Evolutionary conservation across 2,329 filamentous ascomycete species (phyloP), one percentile per base, ranked within the genome.

Genomic region (Ophiocordyceps camponoti-floridani): DNA sequence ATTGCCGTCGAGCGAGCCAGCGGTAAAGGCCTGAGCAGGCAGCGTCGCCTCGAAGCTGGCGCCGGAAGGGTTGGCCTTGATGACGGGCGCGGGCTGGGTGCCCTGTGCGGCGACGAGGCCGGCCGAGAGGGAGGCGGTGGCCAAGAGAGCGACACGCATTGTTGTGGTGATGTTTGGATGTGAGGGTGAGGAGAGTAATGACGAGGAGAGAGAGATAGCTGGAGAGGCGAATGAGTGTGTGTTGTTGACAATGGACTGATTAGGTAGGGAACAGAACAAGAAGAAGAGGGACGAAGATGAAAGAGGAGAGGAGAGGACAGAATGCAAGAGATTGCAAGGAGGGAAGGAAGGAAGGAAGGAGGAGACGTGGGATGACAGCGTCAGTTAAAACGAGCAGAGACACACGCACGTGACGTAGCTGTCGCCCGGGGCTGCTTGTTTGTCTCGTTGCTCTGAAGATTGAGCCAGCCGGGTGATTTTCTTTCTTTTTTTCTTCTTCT

Each of bases 11-110:
- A 69, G 61, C 46, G 56, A 66, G 3, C 67, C 62, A 1, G 58
- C 54, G 47, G 67, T 64, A 56, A 70, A 73, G 4, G 66, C 58
- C 26, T 68, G 56, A 2, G 69, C 58, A 14, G 75, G 75, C 5
- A 84, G 67, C 2, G 57, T 62, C 16, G 75, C 80, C 45, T 66
- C 61, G 61, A 76, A 82, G 30, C 64, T 56, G 27, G 65, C 59
- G 31, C 69, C 69, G 4, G 57, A 47, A 2, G 77, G 72, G 62
- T 84, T 84, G 60, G 71, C 63, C 14, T 55, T 59, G 16, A 73
- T 66, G 38, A 68, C 56, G 10, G 65, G 58, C 41, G 79, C 77
- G 52, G 75, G 65, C 44, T 59, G 53, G 33, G 56, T 56, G 44
- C 47, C 46, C 40, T 42, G 40, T 3, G 43, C 38, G 28, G 40